Conservation (phyloP, 140 eudicot genomes). For the Flaveria floridana region DNA sequence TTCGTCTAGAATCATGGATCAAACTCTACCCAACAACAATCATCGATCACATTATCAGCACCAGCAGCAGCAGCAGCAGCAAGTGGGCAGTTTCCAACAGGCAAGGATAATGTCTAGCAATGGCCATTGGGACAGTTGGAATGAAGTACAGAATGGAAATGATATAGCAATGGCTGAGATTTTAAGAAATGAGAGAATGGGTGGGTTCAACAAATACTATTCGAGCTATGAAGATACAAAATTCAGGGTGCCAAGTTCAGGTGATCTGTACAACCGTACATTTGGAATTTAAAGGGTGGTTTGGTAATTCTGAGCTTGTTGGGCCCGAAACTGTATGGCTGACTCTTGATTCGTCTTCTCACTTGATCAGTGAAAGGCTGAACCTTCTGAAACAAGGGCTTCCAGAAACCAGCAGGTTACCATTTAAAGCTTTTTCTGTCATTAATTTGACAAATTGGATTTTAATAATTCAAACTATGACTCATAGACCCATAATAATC, state of each 20-base stretch:
- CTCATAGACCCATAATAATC: neutral
- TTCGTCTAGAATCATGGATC: constrained; percentile 44
- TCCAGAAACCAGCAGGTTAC: constrained; percentile 60
- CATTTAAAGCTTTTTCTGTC: neutral
- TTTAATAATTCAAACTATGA: neutral
- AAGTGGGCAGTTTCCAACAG: constrained; percentile 39
- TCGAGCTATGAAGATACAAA: constrained; percentile 67
- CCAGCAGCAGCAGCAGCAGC: constrained; percentile 35
- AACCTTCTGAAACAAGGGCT: constrained; percentile 43
- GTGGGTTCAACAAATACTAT: constrained; percentile 51
- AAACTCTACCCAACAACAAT: constrained; percentile 39
- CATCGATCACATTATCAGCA: constrained; percentile 49
- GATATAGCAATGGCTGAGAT: constrained; percentile 65
- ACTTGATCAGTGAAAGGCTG: constrained; percentile 47
- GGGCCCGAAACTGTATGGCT: constrained; percentile 32
- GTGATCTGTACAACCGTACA: constrained; percentile 64
- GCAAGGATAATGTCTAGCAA: constrained; percentile 56
- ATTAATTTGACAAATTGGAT: neutral
- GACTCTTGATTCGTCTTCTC: constrained; percentile 39
- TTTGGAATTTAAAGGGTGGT: constrained; percentile 55
- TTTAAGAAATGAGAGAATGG: constrained; percentile 66
- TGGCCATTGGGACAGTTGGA: constrained; percentile 83
- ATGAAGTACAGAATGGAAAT: constrained; percentile 57
- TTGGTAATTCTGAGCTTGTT: constrained; percentile 28
- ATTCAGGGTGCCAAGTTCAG: constrained; percentile 60